Conservation (phyloP, 306 rosid species). For the Vigna trinervia region DNA sequence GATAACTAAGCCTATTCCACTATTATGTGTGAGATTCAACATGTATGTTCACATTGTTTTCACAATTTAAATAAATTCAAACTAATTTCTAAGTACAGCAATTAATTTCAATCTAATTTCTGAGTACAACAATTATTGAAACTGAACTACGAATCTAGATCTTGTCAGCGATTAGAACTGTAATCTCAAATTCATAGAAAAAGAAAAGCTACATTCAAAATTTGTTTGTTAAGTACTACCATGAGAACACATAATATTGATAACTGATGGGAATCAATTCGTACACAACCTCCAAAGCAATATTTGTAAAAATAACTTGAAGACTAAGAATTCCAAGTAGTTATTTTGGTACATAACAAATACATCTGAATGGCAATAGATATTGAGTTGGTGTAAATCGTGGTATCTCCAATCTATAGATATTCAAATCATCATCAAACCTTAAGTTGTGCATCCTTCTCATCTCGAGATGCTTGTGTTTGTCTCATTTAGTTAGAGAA, state of each 20-base stretch:
- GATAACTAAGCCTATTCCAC: slow-evolving; percentile 8
- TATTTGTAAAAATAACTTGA: slow-evolving; percentile 13
- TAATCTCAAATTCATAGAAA: slow-evolving; percentile 10
- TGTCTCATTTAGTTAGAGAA: slow-evolving; percentile 5
- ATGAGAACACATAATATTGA: neutral
- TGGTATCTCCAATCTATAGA: slow-evolving; percentile 17
- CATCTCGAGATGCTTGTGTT: slow-evolving; percentile 2
- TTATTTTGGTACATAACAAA: slow-evolving; percentile 8
- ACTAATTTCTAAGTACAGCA: slow-evolving; percentile 19
- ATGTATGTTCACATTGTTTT: neutral
- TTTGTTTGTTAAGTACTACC: slow-evolving; percentile 2
- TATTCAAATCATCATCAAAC: slow-evolving; percentile 14
- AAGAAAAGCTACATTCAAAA: slow-evolving; percentile 9
- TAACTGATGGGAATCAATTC: slow-evolving; percentile 17
- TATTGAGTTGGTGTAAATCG: neutral
- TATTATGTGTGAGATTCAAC: slow-evolving; percentile 6
- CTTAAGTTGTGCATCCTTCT: slow-evolving; percentile 2
- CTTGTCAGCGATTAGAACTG: neutral
- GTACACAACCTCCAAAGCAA: neutral
- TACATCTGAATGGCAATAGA: neutral
- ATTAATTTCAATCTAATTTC: slow-evolving; percentile 8
- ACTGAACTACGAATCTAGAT: neutral
- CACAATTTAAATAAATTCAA: slow-evolving; percentile 3
- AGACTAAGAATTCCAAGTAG: neutral
- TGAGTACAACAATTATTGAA: slow-evolving; percentile 9